Evolutionary conservation across 2,329 filamentous ascomycete species (phyloP), one percentile per base, ranked within the genome.

Genomic region (Coniochaeta sp.): DNA sequence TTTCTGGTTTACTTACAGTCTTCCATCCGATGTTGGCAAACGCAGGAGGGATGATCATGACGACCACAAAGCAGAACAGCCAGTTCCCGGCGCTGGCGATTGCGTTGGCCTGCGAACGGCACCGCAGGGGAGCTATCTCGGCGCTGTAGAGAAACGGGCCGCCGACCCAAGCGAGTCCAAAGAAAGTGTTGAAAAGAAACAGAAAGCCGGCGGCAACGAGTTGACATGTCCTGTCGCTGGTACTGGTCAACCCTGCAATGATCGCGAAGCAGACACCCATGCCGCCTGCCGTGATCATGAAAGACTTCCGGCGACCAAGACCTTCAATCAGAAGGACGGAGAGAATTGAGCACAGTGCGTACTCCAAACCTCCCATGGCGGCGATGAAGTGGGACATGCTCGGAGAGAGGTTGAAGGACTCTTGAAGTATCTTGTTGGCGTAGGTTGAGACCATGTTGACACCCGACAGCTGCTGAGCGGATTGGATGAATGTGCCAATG

Each of bases 21-120:
- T 53, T 27, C 66, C 74, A 83, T 14, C 71, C 71, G 6, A 76
- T 83, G 50, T 78, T 77, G 53, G 79, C 67, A 20, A 87, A 77
- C 33, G 87, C 74, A 1, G 83, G 75, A 0, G 84, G 85, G 0
- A 82, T 86, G 27, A 86, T 77, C 59, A 87, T 75, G 32, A 85
- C 82, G 50, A 72, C 65, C 22, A 71, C 70, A 59, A 78, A 75
- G 60, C 71, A 70, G 54, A 65, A 67, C 3, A 68, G 65, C 74
- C 85, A 88, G 65, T 82, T 85, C 6, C 76, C 76, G 53, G 76
- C 80, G 0, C 82, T 85, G 0, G 80, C 81, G 2, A 86, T 68
- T 12, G 75, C 75, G 35, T 72, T 71, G 28, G 71, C 71, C 63
- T 74, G 73, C 4, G 67, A 68, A 13, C 73, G 62, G 14, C 71